These are phyloP conservation scores for Malus sieversii DNA, from an alignment of 306 rosid genomes.

Conservation along the genomic window DNA sequence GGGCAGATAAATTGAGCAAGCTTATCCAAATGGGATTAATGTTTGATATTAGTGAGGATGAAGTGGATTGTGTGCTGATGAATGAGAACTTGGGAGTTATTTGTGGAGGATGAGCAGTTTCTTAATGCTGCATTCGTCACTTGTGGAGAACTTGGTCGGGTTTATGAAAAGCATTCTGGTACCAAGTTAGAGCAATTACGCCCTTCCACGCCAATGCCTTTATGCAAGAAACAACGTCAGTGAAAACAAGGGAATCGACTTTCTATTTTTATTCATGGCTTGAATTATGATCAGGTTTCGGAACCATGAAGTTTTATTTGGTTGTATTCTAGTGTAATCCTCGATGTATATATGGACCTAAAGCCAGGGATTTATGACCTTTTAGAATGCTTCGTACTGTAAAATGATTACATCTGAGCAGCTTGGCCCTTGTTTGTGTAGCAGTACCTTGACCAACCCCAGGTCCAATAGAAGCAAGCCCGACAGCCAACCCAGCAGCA, in stretches of 20 bases:
- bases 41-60: neutral
- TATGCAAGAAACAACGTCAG: neutral
- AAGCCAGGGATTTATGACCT: neutral
- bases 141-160: neutral
- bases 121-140: neutral
- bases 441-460: too few species aligned
- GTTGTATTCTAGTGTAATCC: neutral
- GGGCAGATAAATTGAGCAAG: constrained; percentile 1
- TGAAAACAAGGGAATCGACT: neutral
- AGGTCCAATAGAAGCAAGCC: too few species aligned
- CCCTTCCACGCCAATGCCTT: constrained; percentile 6
- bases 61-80: constrained; percentile 14
- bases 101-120: neutral
- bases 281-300: neutral
- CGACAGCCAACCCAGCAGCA: too few species aligned
- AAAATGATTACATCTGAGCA: neutral
- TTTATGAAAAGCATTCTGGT: neutral
- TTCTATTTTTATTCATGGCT: neutral
- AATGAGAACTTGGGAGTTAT: constrained; percentile 4
- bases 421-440: neutral
- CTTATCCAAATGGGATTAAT: neutral
- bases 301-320: neutral
- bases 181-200: neutral
- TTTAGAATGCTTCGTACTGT: neutral
- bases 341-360: neutral